phyloP scores from a whole-genome alignment of 805 yeast species.

The Wickerhamiella australiensis region DNA sequence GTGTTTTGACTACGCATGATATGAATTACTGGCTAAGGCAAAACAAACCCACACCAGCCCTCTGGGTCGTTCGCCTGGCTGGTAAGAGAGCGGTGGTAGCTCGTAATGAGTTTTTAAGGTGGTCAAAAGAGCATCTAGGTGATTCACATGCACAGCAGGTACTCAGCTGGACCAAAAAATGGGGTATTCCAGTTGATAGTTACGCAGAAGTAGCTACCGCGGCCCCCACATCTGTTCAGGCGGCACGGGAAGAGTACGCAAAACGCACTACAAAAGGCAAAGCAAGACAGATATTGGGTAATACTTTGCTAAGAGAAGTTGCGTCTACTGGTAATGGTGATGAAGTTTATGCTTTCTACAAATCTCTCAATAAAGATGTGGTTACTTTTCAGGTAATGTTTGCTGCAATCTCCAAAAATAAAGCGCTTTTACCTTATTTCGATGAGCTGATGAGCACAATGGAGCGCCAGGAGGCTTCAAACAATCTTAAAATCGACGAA shows the following conservation, averaged over 20 bases:
- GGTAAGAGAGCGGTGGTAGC: constrained; percentile 19
- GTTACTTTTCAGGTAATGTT: constrained; percentile 22
- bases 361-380: constrained; percentile 20
- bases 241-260: constrained; percentile 19
- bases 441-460: constrained; percentile 18
- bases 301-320: constrained; percentile 16
- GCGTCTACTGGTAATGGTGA: constrained; percentile 13
- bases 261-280: constrained; percentile 10
- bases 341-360: constrained; percentile 20
- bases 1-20: constrained; percentile 20
- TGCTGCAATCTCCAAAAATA: constrained; percentile 18
- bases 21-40: constrained; percentile 20
- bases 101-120: constrained; percentile 19
- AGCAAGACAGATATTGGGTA: constrained; percentile 18
- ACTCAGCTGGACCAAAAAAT: constrained; percentile 21
- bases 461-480: constrained; percentile 17
- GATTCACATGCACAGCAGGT: constrained; percentile 11
- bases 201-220: constrained; percentile 15
- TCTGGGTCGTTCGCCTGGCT: constrained; percentile 22
- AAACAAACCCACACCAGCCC: constrained; percentile 18
- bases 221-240: constrained; percentile 14
- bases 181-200: constrained; percentile 22
- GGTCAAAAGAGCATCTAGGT: constrained; percentile 15
- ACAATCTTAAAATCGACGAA: constrained; percentile 19
- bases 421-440: constrained; percentile 12